A percentile compares a stretch with the other conserved stretches of the same genome.
These are phyloP conservation scores for Pichia pseudocactophila DNA, from an alignment of 805 yeast genomes.

Conservation along the genomic window DNA sequence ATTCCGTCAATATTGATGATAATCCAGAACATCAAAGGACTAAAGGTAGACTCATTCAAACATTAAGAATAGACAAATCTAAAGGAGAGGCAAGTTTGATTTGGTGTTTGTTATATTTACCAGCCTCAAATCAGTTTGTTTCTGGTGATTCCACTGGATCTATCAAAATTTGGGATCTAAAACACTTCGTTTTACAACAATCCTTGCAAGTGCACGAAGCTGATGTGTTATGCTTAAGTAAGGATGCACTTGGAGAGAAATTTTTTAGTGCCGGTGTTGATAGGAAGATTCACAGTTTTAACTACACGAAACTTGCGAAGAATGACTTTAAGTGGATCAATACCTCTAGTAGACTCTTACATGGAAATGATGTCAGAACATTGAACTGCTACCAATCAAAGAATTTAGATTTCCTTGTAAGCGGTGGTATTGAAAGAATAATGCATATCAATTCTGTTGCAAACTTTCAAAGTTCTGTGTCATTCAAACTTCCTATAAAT, in stretches of 20 bases:
- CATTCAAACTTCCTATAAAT: slow-evolving; percentile 55
- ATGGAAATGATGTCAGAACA: slow-evolving; percentile 78
- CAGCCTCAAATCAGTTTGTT: slow-evolving; percentile 63
- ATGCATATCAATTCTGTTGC: slow-evolving; percentile 57
- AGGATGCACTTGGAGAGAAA: slow-evolving; percentile 49
- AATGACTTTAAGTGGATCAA: slow-evolving; percentile 58
- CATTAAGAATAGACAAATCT: slow-evolving; percentile 88
- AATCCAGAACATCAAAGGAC: not conserved
- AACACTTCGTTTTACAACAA: slow-evolving; percentile 67
- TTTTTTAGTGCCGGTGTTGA: slow-evolving; percentile 91
- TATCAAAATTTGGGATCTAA: slow-evolving; percentile 86
- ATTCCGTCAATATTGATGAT: slow-evolving; percentile 11
- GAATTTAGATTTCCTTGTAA: slow-evolving; percentile 57
- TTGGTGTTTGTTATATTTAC: slow-evolving; percentile 72
- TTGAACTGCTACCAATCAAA: slow-evolving; percentile 63
- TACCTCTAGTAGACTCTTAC: slow-evolving; percentile 67
- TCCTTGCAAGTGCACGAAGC: slow-evolving; percentile 82
- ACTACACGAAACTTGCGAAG: slow-evolving; percentile 34
- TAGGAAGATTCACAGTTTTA: slow-evolving; percentile 74
- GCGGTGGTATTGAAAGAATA: slow-evolving; percentile 77
- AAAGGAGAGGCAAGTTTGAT: slow-evolving; percentile 80
- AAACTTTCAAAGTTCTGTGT: slow-evolving; percentile 63
- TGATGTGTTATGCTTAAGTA: slow-evolving; percentile 69
- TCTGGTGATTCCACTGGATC: slow-evolving; percentile 96
- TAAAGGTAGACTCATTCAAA: slow-evolving; percentile 63